Base-by-base conservation (phyloP, 2,329 filamentous ascomycete genomes). In the Aspergillus awamori region DNA sequence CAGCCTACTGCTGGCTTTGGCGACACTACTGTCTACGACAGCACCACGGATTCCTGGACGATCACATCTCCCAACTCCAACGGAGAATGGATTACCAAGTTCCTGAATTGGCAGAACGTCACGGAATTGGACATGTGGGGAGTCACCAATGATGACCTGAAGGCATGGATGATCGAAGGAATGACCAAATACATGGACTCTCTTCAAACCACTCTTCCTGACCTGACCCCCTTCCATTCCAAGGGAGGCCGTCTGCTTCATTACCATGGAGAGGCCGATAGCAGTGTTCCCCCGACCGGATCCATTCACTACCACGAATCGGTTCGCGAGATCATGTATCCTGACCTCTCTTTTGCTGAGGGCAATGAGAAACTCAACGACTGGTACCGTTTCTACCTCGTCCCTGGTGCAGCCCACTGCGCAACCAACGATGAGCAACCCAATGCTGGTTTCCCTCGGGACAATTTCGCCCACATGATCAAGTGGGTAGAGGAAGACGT, bases 51-150 rank as follows among this genome's bases (percentile, higher is more conserved):
- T 17, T 52, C 48, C 11, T 52, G 48, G 48, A 52, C 48, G 10
- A 52, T 52, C 48, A 52, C 48, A 2, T 33, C 24, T 10, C 48
- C 48, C 4, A 33, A 36, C 48, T 52, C 48, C 11, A 52, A 52
- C 48, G 48, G 48, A 8, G 48, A 52, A 20, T 52, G 48, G 48
- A n/a, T 52, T n/a, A 52, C 48, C 26, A 52, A 52, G 28, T 52
- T 52, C n/a, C n/a, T 52, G 5, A n/a, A 52, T 28, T 52, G 48
- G 48, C 48, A 52, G 1, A 52, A 52, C 8, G 28, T 52, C 13
- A 52, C 24, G 5, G 24, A 30, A 17, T 5, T 52, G 48, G 48
- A 52, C 28, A 17, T 52, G 48, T 30, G n/a, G 13, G 48, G 48
- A 15, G 48, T 52, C 22, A 52, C 48, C 48, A 52, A 52, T 8